Evolutionary conservation across 148 eudicot species (phyloP), one percentile per base, ranked within the genome.

Genomic region (Fallopia convolvulus): DNA sequence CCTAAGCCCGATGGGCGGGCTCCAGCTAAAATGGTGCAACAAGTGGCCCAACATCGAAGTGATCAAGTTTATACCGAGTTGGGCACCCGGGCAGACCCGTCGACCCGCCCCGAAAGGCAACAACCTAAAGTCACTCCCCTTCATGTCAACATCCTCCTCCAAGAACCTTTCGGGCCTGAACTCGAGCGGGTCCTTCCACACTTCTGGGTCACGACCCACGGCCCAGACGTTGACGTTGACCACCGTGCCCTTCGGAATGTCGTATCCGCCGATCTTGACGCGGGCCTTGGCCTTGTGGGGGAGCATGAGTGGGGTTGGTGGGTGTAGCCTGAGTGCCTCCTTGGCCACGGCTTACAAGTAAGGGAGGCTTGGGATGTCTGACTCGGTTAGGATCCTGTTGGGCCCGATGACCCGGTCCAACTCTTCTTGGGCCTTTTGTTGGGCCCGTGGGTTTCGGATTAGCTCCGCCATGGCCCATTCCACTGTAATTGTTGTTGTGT

Each of bases 401-500:
- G 23, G 77, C 42, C 87, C 84, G 41, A 84, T 77, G 6, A 48
- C 76, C 12, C 44, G 26, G 44, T 83, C 82, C 1, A 84, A 72
- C 53, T 84, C 87, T 11, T 70, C n/a, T 8, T 82, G 84, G 0
- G 79, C 83, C 73, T 80, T 81, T 21, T 79, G 76, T 71, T 73
- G 76, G 56, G 80, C 72, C 13, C 76, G 77, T 23, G 84, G 84
- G 65, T 82, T 78, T 39, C 66, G 75, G 7, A 82, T 47, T 3
- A 84, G 72, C 55, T 81, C 84, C 0, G 84, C 65, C 83, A 84
- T 77, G 0, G 84, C 87, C 87, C 87, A 82, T 56, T 77, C 84
- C 4, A 80, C 77, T 9, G 77, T 26, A 32, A 82, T 79, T 12
- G 75, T 79, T 15, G 79, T 80, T 17, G 87, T 82, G 76, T 84